phyloP scores from a whole-genome alignment of 83 land plant species.

The Picea abies region DNA sequence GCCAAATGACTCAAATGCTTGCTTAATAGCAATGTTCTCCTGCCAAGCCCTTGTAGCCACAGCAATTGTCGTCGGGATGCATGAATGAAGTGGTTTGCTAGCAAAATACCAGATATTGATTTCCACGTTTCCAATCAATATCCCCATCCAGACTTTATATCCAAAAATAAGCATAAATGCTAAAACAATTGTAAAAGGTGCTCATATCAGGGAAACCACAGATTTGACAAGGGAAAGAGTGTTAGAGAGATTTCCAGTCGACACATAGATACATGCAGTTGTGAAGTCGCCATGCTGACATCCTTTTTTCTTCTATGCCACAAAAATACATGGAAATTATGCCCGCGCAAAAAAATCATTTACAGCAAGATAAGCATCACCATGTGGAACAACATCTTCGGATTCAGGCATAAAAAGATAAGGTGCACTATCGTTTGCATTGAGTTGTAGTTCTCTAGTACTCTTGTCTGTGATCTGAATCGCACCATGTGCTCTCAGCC shows the following conservation, averaged over 20 bases:
- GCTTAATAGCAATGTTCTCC: no score
- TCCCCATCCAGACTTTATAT: slow-evolving; percentile 36
- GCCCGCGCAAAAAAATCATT: no score
- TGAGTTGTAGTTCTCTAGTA: slow-evolving; percentile 68
- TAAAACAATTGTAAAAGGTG: slow-evolving; percentile 45
- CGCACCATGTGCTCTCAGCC: slow-evolving; percentile 94
- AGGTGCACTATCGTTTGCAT: slow-evolving; percentile 81
- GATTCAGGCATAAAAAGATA: slow-evolving; percentile 94
- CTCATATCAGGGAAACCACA: slow-evolving; percentile 49
- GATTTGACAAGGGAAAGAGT: slow-evolving; percentile 29
- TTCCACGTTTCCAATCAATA: slow-evolving; percentile 35
- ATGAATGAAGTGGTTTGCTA: background rate
- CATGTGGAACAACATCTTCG: slow-evolving; percentile 73
- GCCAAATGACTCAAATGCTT: no score
- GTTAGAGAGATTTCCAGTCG: slow-evolving; percentile 36
- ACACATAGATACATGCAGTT: slow-evolving; percentile 29
- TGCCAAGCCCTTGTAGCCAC: no score
- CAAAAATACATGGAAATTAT: no score
- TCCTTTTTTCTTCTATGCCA: no score
- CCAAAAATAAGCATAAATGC: slow-evolving; percentile 47
- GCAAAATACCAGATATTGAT: slow-evolving; percentile 50
- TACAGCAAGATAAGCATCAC: no score
- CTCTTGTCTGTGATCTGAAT: slow-evolving; percentile 45
- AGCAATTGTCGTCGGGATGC: slow-evolving; percentile 26
- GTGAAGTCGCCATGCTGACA: slow-evolving; percentile 12